Evolutionary conservation across 1,139 yeast genomes (phyloP), one percentile per base, ranked within the genome.

Genomic region (Sugiyamaella castrensis): DNA sequence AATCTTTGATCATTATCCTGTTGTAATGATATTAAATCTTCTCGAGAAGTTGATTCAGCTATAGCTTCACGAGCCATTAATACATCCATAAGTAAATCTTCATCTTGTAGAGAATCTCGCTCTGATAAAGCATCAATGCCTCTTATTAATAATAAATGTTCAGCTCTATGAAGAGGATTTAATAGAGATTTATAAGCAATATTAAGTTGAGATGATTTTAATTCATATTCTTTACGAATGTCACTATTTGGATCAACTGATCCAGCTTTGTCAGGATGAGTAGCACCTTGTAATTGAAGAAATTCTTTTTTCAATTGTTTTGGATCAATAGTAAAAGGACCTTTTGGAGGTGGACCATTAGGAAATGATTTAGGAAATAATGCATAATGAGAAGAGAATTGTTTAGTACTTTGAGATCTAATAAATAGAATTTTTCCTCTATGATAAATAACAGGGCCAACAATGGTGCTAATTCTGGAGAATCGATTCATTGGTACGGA

Each of bases 301-400:
- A 82, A 91, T 63, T 92, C 98, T 51, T 80, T 75, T 46, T 95
- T 76, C 46, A 92, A 72, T 10, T 68, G 62, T 48, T 74, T 71
- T 9, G 71, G 62, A 57, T 87, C 81, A 11, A 88, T 68, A 6
- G 66, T 60, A 69, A 89, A 91, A 26, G 78, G 67, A 27, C 82
- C 83, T 2, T 63, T 56, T 1, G 89, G 87, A 0, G 94, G 92
- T 1, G 83, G 80, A 0, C 85, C 84, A 1, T 72, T 51, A 0
- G 89, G 87, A 55, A 87, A 83, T 0, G 87, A 80, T 59, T 76
- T 71, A 0, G 97, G 97, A 65, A 92, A 92, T 28, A 87, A 64
- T 27, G 73, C 68, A 64, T 82, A 91, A 56, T 60, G 24, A 19
- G 24, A 19, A 19, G 24, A 19, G 3, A 68, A 31, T n/a, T 2